Evolutionary conservation across 1,139 yeast species (phyloP).

Genomic region (Yarrowia galli): DNA sequence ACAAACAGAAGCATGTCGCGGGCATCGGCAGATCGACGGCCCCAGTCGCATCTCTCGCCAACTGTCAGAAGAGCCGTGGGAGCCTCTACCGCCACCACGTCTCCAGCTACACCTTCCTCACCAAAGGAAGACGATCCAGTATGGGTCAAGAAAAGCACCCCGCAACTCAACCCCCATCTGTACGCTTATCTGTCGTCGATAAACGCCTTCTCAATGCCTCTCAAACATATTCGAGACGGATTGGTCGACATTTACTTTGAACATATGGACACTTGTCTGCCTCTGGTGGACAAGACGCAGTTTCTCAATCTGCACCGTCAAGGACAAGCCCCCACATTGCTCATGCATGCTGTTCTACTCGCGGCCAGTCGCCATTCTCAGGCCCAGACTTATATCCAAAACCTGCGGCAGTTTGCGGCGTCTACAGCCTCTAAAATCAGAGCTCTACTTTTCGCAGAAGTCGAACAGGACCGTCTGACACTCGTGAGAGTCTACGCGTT

Average conservation of each 20-base stretch:
- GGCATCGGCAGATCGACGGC: slow-evolving; percentile 10
- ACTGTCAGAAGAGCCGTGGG: slow-evolving; percentile 32
- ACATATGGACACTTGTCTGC: slow-evolving; percentile 53
- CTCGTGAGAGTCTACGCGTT: slow-evolving; percentile 51
- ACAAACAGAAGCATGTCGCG: slow-evolving; percentile 14
- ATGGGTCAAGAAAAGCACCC: slow-evolving; percentile 51
- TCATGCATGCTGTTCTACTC: slow-evolving; percentile 53
- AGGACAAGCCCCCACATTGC: slow-evolving; percentile 53
- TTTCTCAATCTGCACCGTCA: slow-evolving; percentile 51
- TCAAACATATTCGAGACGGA: slow-evolving; percentile 50
- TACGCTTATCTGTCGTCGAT: slow-evolving; percentile 52
- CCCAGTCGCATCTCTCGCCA: slow-evolving; percentile 29
- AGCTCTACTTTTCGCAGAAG: slow-evolving; percentile 55
- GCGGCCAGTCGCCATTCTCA: slow-evolving; percentile 54
- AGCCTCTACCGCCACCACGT: no score
- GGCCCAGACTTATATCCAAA: slow-evolving; percentile 48
- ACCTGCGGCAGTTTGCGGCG: slow-evolving; percentile 50
- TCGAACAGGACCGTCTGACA: slow-evolving; percentile 55
- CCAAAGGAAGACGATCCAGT: slow-evolving; percentile 42
- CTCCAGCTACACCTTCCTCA: not conserved
- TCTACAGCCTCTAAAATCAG: slow-evolving; percentile 52
- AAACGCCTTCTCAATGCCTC: slow-evolving; percentile 53
- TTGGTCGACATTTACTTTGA: slow-evolving; percentile 52
- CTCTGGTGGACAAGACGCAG: slow-evolving; percentile 52
- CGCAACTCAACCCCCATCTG: slow-evolving; percentile 48